Evolutionary conservation across 352 stramenopile genomes (phyloP).

Genomic region (Aphanomyces astaci): DNA sequence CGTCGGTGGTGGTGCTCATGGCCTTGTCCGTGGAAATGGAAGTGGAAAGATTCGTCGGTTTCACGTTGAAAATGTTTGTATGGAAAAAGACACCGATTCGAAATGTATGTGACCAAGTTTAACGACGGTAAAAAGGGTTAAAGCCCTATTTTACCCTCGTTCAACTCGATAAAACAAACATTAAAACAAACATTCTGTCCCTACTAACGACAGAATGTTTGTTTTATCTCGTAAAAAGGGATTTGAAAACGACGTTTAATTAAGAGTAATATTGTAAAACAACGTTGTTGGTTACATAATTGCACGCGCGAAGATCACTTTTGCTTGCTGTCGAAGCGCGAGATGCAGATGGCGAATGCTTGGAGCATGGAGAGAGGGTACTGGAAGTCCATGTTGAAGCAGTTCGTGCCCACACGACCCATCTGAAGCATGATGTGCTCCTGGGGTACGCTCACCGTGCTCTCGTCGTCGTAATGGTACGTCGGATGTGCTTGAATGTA

Average conservation of each 20-base stretch:
- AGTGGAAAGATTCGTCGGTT: not conserved
- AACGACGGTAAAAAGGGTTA: too few species aligned
- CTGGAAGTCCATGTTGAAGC: slow-evolving; percentile 93
- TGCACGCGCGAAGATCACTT: too few species aligned
- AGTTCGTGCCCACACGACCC: slow-evolving; percentile 85
- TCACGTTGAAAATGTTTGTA: not conserved
- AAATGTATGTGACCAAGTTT: too few species aligned
- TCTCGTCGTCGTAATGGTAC: slow-evolving; percentile 76
- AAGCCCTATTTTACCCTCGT: too few species aligned
- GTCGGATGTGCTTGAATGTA: slow-evolving; percentile 62
- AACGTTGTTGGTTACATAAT: too few species aligned
- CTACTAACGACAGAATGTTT: too few species aligned
- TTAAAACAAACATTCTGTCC: too few species aligned
- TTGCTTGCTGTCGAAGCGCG: slow-evolving; percentile 87
- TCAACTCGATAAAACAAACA: too few species aligned
- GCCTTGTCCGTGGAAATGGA: not conserved
- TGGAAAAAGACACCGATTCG: not conserved
- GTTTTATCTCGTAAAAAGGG: too few species aligned
- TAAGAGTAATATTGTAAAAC: too few species aligned
- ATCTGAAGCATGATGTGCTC: slow-evolving; percentile 79
- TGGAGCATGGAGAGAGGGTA: slow-evolving; percentile 89
- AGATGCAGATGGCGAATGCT: slow-evolving; percentile 89
- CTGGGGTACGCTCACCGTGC: slow-evolving; percentile 72
- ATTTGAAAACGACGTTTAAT: too few species aligned
- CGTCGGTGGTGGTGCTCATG: not conserved